Evolutionary conservation across 805 yeast genomes (phyloP).

Genomic region (Huiozyma sinensis): DNA sequence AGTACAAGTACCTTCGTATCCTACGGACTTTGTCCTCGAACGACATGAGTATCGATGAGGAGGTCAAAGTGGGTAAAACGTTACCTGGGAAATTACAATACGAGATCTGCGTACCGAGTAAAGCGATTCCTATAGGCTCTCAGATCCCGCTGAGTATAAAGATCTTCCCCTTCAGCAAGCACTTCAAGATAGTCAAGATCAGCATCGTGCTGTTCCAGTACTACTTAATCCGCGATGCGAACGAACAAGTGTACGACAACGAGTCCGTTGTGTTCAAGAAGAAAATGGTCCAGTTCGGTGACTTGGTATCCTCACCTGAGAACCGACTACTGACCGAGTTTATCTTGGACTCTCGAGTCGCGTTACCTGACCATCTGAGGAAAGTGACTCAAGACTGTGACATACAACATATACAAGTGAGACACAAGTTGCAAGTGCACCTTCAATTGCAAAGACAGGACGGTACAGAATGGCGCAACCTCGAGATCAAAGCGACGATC

Average conservation of each 20-base stretch:
- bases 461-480: conserved; percentile 60
- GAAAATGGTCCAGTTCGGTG: conserved; percentile 36
- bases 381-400: conserved; percentile 78
- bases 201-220: conserved; percentile 57
- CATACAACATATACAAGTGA: conserved; percentile 49
- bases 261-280: conserved; percentile 51
- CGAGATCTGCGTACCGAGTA: conserved; percentile 71
- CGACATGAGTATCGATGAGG: conserved; percentile 50
- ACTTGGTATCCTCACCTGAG: conserved; percentile 27
- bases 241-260: conserved; percentile 45
- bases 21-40: conserved; percentile 77
- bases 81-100: conserved; percentile 89
- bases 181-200: conserved; percentile 58
- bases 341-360: conserved; percentile 48
- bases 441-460: conserved; percentile 40
- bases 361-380: conserved; percentile 59
- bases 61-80: conserved; percentile 81
- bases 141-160: conserved; percentile 55
- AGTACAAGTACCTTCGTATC: conserved; percentile 56
- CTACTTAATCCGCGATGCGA: conserved; percentile 45
- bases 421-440: conserved; percentile 71
- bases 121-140: conserved; percentile 82
- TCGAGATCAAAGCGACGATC: conserved; percentile 78
- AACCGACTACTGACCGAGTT: conserved; percentile 41
- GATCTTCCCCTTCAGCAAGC: conserved; percentile 71